Evolutionary conservation across 495 filamentous ascomycete genomes (phyloP), one percentile per base, ranked within the genome.

Genomic region (Podospora comata): DNA sequence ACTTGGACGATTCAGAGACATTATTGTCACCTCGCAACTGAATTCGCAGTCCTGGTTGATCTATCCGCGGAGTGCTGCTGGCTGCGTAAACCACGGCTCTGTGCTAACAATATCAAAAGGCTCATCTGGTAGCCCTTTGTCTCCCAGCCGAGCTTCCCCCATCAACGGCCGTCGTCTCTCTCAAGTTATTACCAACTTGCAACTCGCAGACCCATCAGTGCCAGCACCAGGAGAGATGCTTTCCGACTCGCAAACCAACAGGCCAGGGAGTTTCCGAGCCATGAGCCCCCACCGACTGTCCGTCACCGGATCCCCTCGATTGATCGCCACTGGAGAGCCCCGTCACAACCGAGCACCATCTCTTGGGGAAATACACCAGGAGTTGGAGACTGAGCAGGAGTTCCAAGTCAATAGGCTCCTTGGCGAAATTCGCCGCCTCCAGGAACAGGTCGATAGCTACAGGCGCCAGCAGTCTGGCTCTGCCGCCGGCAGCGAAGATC

Each of bases 321-420:
- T 89, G 30, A 54, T 71, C 60, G 79, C 79, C 39, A 84, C 80
- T 15, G 83, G 84, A 20, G 85, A 88, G 68, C 85, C 87, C 7
- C 87, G 88, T 70, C 90, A 91, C 69, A 76, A 77, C 65, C 82
- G 85, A 11, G 80, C 91, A 9, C 93, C 93, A 1, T 96, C 92
- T 66, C 78, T 97, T 58, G 94, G 94, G n/a, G 94, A 97, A 78
- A 83, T 99, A 53, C 94, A 97, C 75, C 94, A 99, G 73, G 92
- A 97, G 75, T 83, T 97, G 6, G 95, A 99, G 78, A 91, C 90
- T 62, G 95, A 99, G 76, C 94, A 97, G 77, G 95, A 99, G 78
- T 92, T 89, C 13, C 94, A 97, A 80, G 95, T 99, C 77, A 97
- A 97, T 74, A 89, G 94, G 34, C 87, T 99, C 0, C 84, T 99